Evolutionary conservation across 257 asterid genomes (phyloP), one percentile per base, ranked within the genome.

Genomic region (Nicotiana tabacum): DNA sequence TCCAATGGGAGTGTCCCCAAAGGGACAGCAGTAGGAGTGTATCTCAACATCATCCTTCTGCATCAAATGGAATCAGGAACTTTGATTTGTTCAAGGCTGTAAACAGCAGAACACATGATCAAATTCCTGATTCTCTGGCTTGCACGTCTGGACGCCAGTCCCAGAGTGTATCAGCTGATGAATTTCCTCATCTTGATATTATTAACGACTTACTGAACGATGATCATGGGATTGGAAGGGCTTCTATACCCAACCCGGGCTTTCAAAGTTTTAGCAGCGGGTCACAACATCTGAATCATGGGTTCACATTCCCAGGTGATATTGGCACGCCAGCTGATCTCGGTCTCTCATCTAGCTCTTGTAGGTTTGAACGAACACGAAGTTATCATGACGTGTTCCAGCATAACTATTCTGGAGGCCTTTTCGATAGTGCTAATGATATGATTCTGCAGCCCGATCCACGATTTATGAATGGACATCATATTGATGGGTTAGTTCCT

Each of bases 181-280:
- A 89, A 83, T 89, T 89, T 77, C 91, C 91, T 32, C 91, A 89
- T 81, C 87, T 95, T 29, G 97, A 89, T 89, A 93, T 95, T 82
- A 95, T 95, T 85, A 95, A 95, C 7, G 98, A 93, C 83, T 87
- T 95, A 86, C 95, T 95, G 33, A 97, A 93, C 13, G 98, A 95
- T 3, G 98, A 93, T 67, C 90, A 89, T 48, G 97, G 91, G 46
- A 83, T 82, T 6, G 94, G 95, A 78, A 87, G 79, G 78, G 66
- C 82, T 8, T 79, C 89, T 74, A 53, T 80, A 9, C 80, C 82
- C 18, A 88, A 81, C 77, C 82, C 88, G 3, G 83, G 89, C 84
- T 91, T 90, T 79, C 93, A 86, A 21, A 84, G 88, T 83, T 90
- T 90, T 84, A 79, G 87, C 86, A 89, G 85, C 8, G 90, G 87